These are phyloP conservation scores for Taphrina sp. DNA, from an alignment of 1,139 yeast genomes.

Conservation along the genomic window DNA sequence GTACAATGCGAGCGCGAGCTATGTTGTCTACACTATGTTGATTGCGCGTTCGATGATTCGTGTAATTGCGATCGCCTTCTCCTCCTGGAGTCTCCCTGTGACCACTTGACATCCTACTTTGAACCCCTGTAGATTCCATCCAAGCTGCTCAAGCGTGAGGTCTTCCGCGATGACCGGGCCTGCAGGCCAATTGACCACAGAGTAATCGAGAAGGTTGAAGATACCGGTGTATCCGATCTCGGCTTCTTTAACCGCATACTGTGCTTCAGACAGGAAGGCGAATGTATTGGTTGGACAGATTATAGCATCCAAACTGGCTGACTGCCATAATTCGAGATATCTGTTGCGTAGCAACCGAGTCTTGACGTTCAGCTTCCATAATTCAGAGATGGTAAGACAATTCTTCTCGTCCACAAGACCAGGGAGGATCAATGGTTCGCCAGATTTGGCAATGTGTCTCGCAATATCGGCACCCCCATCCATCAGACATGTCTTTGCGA, in stretches of 20 bases:
- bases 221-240: constrained; percentile 61
- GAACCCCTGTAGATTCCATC: constrained; percentile 2
- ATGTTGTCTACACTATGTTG: too few relatives aligned
- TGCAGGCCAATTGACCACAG: constrained; percentile 56
- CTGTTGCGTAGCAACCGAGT: constrained; percentile 3
- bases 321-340: constrained; percentile 6
- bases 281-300: constrained; percentile 13
- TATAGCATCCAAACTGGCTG: constrained; percentile 1
- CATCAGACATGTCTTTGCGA: constrained; percentile 10
- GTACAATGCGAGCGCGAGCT: too few relatives aligned
- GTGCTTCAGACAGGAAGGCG: constrained; percentile 1
- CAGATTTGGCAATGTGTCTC: background rate
- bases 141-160: background rate
- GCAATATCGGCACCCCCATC: constrained; percentile 24
- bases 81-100: constrained; percentile 11
- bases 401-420: constrained; percentile 9
- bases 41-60: background rate
- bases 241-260: constrained; percentile 4
- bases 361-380: constrained; percentile 4
- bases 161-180: constrained; percentile 6
- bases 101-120: constrained; percentile 18
- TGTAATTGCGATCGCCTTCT: constrained; percentile 14
- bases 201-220: constrained; percentile 56
- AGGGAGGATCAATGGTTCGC: constrained; percentile 20
- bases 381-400: background rate